These are phyloP conservation scores for Stephania cephalantha DNA, from an alignment of 164 flowering plant species.

Conservation along the genomic window DNA sequence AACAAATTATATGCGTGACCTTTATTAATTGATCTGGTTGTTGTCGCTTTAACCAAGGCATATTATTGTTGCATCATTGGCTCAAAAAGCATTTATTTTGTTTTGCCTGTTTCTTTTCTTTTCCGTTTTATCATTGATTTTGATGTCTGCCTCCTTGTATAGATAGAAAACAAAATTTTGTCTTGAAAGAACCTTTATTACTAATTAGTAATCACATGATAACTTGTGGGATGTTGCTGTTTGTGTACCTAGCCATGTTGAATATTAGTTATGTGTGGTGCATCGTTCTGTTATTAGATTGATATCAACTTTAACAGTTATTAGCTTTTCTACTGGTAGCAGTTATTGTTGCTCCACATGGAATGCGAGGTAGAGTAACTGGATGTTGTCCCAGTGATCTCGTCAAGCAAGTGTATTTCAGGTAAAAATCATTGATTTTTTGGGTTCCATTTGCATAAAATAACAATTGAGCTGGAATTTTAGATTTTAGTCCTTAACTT, in stretches of 20 bases:
- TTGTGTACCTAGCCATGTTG: not conserved
- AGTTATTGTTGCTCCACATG: constrained; percentile 95
- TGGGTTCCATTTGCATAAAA: not conserved
- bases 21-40: not conserved
- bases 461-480: too few relatives aligned
- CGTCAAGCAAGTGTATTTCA: constrained; percentile 78
- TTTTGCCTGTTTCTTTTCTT: not conserved
- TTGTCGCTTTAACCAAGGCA: not conserved
- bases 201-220: not conserved
- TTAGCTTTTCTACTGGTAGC: constrained; percentile 18
- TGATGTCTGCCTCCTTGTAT: not conserved
- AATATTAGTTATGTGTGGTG: not conserved
- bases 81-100: not conserved
- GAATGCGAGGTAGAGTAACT: constrained; percentile 81
- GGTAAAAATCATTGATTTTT: constrained; percentile 27
- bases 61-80: not conserved
- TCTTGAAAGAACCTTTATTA: not conserved
- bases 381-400: constrained; percentile 92
- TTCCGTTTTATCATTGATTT: too few relatives aligned
- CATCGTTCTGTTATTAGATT: not conserved
- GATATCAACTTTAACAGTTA: not conserved
- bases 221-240: not conserved
- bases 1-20: not conserved
- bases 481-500: not conserved
- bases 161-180: not conserved